phyloP scores from a whole-genome alignment of 2,329 filamentous ascomycete genomes.

The Microcyclospora tardicrescens region DNA sequence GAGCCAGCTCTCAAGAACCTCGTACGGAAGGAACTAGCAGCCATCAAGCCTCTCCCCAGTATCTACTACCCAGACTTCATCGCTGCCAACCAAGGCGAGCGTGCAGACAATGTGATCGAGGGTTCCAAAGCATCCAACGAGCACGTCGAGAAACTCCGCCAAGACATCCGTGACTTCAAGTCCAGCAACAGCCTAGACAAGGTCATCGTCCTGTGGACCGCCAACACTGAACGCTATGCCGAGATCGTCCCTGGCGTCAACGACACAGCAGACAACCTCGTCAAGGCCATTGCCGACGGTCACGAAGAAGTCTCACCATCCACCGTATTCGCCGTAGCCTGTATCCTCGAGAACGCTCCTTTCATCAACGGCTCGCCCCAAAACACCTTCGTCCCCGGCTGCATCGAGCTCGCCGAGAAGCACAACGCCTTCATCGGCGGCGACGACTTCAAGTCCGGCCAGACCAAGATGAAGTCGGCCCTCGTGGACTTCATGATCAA shows the following conservation, averaged over 20 bases:
- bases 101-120: constrained; percentile 78
- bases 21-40: constrained; percentile 85
- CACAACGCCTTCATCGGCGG: constrained; percentile 86
- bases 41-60: constrained; percentile 78
- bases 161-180: constrained; percentile 94
- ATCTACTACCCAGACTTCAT: constrained; percentile 99
- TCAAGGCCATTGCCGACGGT: constrained; percentile 73
- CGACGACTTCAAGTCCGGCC: constrained; percentile 98
- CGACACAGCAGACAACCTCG: constrained; percentile 87
- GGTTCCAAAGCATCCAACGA: constrained; percentile 73
- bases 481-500: constrained; percentile 97
- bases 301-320: constrained; percentile 90
- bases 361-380: constrained; percentile 99
- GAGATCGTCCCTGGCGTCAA: constrained; percentile 82
- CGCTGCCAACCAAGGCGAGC: constrained; percentile 92
- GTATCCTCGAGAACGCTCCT: constrained; percentile 74
- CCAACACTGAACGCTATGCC: constrained; percentile 95
- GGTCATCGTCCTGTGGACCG: constrained; percentile 95
- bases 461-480: constrained; percentile 99
- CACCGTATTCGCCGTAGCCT: constrained; percentile 89
- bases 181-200: constrained; percentile 72
- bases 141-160: constrained; percentile 84
- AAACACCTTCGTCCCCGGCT: constrained; percentile 96
- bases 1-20: constrained; percentile 86
- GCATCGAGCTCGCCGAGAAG: constrained; percentile 75